phyloP scores from a whole-genome alignment of 2,329 filamentous ascomycete species.

The Fusarium metavorans region DNA sequence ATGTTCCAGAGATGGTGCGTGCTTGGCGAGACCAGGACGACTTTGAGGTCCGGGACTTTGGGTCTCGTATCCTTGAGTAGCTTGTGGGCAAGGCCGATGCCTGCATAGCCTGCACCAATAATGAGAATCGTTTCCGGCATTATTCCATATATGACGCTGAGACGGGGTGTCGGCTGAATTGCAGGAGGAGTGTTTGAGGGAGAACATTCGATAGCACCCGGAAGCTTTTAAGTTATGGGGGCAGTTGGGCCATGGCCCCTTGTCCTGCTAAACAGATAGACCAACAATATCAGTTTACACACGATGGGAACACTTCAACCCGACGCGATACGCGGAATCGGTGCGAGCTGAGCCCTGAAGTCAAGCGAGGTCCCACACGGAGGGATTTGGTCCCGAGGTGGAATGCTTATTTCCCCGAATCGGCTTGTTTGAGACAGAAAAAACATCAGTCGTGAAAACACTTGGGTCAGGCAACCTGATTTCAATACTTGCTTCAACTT shows the following conservation, averaged over 20 bases:
- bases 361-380: background rate
- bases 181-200: background rate
- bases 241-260: background rate
- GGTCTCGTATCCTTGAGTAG: background rate
- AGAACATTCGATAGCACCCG: background rate
- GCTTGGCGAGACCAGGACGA: conserved; percentile 1
- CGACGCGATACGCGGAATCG: background rate
- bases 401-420: background rate
- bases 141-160: background rate
- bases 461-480: background rate
- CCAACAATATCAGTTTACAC: background rate
- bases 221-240: background rate
- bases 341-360: background rate
- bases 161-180: background rate
- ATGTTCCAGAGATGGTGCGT: conserved; percentile 8
- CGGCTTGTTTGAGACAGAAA: background rate
- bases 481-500: background rate
- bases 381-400: background rate
- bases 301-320: background rate
- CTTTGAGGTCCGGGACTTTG: background rate
- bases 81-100: background rate
- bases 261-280: background rate
- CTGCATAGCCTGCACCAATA: background rate
- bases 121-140: background rate
- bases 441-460: background rate